Evolutionary conservation across 176 grass and related monocot genomes (phyloP).

Genomic region (Melocanna baccifera): DNA sequence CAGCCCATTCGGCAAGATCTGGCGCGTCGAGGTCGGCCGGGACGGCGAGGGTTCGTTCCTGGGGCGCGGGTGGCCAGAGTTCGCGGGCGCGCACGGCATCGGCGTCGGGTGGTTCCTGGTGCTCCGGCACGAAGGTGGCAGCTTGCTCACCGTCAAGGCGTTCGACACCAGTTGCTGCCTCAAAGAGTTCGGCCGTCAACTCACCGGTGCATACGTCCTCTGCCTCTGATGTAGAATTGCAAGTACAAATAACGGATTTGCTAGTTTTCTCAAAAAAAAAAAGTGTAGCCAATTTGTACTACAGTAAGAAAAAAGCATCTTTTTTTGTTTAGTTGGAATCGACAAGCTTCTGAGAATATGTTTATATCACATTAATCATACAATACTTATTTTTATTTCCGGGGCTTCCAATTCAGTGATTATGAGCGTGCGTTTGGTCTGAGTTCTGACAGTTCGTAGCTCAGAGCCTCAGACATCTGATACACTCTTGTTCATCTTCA

Average conservation of each 20-base stretch:
- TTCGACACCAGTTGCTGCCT: constrained; percentile 32
- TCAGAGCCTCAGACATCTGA: not conserved
- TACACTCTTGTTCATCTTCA: not conserved
- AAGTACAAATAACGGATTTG: not conserved
- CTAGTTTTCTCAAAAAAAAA: too few species aligned
- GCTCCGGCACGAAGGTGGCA: constrained; percentile 24
- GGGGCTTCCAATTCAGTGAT: not conserved
- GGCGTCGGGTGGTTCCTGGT: constrained; percentile 29
- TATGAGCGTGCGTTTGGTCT: not conserved
- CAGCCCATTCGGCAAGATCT: constrained; percentile 27
- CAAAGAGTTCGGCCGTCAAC: not conserved
- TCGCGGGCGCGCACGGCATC: constrained; percentile 20
- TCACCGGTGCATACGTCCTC: too few species aligned
- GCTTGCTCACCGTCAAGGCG: constrained; percentile 19
- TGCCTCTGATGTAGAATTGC: not conserved
- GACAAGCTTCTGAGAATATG: too few species aligned
- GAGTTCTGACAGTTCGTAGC: not conserved
- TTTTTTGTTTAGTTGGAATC: too few species aligned
- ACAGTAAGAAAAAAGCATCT: too few species aligned
- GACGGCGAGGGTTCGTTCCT: constrained; percentile 35
- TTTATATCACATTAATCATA: not conserved
- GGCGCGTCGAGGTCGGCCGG: constrained; percentile 23
- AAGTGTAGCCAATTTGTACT: too few species aligned
- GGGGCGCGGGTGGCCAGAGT: constrained; percentile 35
- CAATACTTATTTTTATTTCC: not conserved